Evolutionary conservation across 768 basidiomycete species (phyloP).

Genomic region (Terana coerulea): DNA sequence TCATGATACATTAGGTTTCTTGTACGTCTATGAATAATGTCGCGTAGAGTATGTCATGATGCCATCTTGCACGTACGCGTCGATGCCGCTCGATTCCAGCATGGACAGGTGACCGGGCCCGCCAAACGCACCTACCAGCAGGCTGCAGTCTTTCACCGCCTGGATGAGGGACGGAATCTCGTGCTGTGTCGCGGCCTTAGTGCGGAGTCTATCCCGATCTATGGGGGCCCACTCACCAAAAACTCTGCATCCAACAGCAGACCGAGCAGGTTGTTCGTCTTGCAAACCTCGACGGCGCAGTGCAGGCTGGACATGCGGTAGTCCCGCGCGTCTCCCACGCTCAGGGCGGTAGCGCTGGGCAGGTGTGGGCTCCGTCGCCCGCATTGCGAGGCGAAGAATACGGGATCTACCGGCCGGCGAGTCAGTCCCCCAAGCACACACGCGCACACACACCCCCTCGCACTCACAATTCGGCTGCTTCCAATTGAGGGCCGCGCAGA

Average conservation of each 20-base stretch:
- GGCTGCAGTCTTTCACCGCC: constrained; percentile 82
- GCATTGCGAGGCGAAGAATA: constrained; percentile 90
- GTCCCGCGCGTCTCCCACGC: constrained; percentile 41
- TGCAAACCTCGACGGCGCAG: constrained; percentile 91
- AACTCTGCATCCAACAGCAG: constrained; percentile 85
- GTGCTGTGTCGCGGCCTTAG: constrained; percentile 40
- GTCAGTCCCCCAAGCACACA: constrained; percentile 3
- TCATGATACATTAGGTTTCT: constrained; percentile 10
- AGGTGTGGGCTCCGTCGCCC: constrained; percentile 49
- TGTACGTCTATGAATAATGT: constrained; percentile 13
- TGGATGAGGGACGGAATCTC: constrained; percentile 89
- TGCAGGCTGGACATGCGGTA: constrained; percentile 66
- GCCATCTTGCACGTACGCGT: constrained; percentile 65
- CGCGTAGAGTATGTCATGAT: constrained; percentile 59
- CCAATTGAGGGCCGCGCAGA: constrained; percentile 93
- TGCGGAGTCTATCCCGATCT: neutral
- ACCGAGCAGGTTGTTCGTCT: constrained; percentile 88
- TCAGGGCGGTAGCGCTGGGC: constrained; percentile 36
- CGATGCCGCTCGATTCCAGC: constrained; percentile 48
- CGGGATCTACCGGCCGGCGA: constrained; percentile 60
- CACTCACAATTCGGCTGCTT: constrained; percentile 96
- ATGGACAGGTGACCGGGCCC: constrained; percentile 37
- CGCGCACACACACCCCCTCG: neutral
- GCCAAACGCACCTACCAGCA: constrained; percentile 86
- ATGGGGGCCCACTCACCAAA: constrained; percentile 54